Evolutionary conservation across 2,329 filamentous ascomycete genomes (phyloP), one percentile per base, ranked within the genome.

Genomic region (Microcyclosporella mali): DNA sequence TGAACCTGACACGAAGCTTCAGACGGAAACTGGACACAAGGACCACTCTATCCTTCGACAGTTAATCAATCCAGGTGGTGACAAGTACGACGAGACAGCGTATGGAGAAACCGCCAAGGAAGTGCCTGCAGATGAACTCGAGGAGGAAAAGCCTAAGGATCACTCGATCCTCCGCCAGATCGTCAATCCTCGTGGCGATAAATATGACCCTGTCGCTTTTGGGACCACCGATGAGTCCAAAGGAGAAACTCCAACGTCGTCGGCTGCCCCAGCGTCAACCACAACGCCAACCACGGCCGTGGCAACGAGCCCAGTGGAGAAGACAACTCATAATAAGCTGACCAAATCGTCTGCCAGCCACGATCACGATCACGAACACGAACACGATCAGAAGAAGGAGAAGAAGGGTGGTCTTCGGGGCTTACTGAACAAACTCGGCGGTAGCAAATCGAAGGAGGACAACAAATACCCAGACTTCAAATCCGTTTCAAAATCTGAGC

Each of bases 401-500:
- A 40, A 45, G 17, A 49, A 41, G 35, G 56, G 58, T 34, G 21
- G 21, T 25, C 33, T 61, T 32, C 52, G 54, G 9, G 58, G 58
- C 30, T 51, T 62, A 41, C 55, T 62, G 39, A 51, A 45, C 38
- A 58, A 56, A 40, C 42, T 62, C 34, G 43, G 53, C 21, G 47
- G 43, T 41, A 50, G 51, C 18, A 41, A 42, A 9, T 43, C 42
- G 9, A 52, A 49, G 37, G 43, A 49, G 12, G 47, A 51, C 36
- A 50, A 39, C 35, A 47, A 56, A 17, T 45, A 43, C 27, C 43
- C 50, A 11, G 39, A 42, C 31, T 37, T 37, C 19, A 21, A 40
- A 14, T 37, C 41, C 6, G 33, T 34, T 18, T 36, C 34, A 7
- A 41, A 43, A 6, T 31, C 44, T 2, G 37, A 27, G 27, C 15